Evolutionary conservation across 805 yeast species (phyloP).

Genomic region (Barnettozyma sucrosica): DNA sequence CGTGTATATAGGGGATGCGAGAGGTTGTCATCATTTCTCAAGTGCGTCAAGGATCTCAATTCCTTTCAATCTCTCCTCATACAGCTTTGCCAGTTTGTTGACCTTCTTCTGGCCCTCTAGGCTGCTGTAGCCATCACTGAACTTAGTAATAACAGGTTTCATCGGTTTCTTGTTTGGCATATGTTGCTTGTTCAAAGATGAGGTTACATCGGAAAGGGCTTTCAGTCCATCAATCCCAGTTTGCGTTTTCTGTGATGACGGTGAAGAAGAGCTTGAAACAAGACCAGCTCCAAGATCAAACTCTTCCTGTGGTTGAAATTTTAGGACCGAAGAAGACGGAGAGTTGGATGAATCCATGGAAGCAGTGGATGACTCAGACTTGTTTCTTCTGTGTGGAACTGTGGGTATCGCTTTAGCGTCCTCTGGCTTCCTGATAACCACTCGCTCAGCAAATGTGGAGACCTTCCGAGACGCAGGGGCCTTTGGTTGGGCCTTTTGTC

Average conservation of each 20-base stretch:
- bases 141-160: conserved; percentile 17
- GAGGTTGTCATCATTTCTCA: neutral
- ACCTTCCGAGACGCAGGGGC: conserved; percentile 19
- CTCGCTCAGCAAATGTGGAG: conserved; percentile 8
- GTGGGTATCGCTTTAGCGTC: conserved; percentile 16
- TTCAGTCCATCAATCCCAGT: conserved; percentile 8
- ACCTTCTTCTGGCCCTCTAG: conserved; percentile 43
- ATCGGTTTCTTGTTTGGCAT: conserved; percentile 5
- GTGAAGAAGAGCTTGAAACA: neutral
- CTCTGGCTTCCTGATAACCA: conserved; percentile 7
- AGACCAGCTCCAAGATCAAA: neutral
- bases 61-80: conserved; percentile 50
- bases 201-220: conserved; percentile 21
- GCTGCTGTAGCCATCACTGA: conserved; percentile 28
- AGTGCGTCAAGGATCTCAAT: conserved; percentile 21
- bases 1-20: neutral
- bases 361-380: conserved; percentile 14
- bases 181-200: conserved; percentile 18
- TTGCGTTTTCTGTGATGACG: conserved; percentile 1
- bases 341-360: conserved; percentile 12
- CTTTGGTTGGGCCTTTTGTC: conserved; percentile 6
- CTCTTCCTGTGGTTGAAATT: neutral
- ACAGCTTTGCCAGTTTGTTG: conserved; percentile 54
- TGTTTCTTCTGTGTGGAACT: conserved; percentile 10
- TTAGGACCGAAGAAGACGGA: neutral